phyloP scores from a whole-genome alignment of 352 stramenopile genomes.

The Thalassiosira sp. region DNA sequence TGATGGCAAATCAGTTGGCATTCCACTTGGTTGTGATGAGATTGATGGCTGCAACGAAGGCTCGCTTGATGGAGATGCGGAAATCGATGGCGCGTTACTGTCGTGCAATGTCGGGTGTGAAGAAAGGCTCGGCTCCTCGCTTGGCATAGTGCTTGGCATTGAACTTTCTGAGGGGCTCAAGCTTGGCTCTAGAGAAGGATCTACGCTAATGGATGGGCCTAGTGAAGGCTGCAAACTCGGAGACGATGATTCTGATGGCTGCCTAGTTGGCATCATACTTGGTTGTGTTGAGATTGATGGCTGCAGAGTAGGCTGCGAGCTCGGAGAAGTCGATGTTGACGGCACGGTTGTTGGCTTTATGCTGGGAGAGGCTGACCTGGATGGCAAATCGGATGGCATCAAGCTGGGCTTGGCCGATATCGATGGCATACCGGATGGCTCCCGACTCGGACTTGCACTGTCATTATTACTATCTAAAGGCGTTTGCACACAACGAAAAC shows the following conservation, averaged over 20 bases:
- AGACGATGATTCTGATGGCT: not conserved
- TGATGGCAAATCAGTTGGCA: not conserved
- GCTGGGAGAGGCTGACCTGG: no score
- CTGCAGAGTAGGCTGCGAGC: not conserved
- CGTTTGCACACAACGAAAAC: slow-evolving; percentile 28
- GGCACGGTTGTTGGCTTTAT: no score
- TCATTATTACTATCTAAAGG: no score
- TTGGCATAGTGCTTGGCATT: not conserved
- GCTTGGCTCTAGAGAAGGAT: not conserved
- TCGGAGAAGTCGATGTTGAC: not conserved
- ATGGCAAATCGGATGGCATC: no score
- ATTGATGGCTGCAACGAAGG: not conserved
- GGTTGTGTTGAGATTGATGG: not conserved
- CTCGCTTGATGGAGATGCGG: not conserved
- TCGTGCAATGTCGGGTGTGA: not conserved
- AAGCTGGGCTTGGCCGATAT: no score
- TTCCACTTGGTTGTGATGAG: not conserved
- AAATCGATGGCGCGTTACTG: not conserved
- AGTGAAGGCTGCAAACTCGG: not conserved
- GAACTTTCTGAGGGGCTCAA: not conserved
- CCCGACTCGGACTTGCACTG: no score
- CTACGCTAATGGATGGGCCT: not conserved
- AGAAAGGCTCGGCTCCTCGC: not conserved
- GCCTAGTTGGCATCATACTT: not conserved
- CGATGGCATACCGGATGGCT: no score